Conservation (phyloP, 306 rosid genomes). For the Prunus padus region DNA sequence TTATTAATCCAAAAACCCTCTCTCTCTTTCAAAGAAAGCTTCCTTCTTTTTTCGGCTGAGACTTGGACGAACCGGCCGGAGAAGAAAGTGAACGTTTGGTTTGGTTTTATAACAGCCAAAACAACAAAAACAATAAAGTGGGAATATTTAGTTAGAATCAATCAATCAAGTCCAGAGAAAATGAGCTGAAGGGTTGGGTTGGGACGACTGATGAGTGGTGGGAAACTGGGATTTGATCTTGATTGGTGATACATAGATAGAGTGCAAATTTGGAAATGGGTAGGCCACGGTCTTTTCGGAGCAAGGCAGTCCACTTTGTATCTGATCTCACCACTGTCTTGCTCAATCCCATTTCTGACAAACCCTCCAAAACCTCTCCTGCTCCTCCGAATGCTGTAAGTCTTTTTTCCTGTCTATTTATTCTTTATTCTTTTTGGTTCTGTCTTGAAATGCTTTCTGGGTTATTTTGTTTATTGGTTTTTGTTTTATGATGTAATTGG, state of each 20-base stretch:
- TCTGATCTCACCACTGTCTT: slow-evolving; percentile 83
- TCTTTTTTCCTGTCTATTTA: slow-evolving; percentile 17
- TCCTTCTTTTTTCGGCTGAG: background rate
- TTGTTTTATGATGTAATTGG: background rate
- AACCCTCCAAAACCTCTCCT: slow-evolving; percentile 43
- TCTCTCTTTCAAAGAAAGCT: background rate
- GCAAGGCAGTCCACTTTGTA: slow-evolving; percentile 72
- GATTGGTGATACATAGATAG: background rate
- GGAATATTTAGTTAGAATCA: background rate
- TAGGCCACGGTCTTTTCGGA: slow-evolving; percentile 66
- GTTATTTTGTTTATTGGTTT: slow-evolving; percentile 8
- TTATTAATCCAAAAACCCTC: background rate
- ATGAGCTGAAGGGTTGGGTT: background rate
- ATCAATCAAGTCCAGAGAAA: background rate
- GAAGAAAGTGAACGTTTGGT: background rate
- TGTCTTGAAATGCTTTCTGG: slow-evolving; percentile 11
- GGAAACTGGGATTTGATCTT: background rate
- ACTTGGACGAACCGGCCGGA: background rate
- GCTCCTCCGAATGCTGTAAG: slow-evolving; percentile 53
- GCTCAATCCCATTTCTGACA: slow-evolving; percentile 87
- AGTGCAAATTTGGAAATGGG: slow-evolving; percentile 41
- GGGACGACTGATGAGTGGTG: background rate
- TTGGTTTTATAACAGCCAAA: background rate
- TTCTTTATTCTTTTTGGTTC: background rate
- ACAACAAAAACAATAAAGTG: background rate